These are phyloP conservation scores for Aspergillus brunneoviolaceus DNA, from an alignment of 2,329 filamentous ascomycete species.

Conservation along the genomic window DNA sequence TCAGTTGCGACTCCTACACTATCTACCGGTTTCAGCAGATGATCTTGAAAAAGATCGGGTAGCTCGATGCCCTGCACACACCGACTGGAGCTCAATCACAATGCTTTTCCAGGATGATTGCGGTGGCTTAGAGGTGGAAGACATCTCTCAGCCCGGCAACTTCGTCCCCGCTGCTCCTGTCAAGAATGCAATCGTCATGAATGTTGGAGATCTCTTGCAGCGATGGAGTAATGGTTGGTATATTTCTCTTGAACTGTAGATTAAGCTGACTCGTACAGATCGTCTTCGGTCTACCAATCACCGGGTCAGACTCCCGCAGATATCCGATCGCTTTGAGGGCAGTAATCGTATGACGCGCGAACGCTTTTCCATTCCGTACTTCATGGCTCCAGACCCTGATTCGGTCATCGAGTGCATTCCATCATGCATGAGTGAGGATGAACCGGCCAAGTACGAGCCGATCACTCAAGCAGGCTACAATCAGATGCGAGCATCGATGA, in stretches of 20 bases:
- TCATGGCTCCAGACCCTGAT: conserved; percentile 53
- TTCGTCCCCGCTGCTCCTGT: conserved; percentile 45
- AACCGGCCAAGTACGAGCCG: conserved; percentile 53
- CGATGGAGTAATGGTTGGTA: conserved; percentile 50
- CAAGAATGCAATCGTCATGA: conserved; percentile 48
- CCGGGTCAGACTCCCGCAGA: conserved; percentile 51
- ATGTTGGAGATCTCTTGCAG: conserved; percentile 52
- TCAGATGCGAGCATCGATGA: conserved; percentile 33
- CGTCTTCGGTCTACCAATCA: conserved; percentile 55
- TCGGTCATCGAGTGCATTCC: conserved; percentile 55
- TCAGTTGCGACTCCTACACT: conserved; percentile 62
- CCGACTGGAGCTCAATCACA: conserved; percentile 56
- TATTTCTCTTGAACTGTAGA: neutral
- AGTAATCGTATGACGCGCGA: conserved; percentile 47
- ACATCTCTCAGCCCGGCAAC: conserved; percentile 37
- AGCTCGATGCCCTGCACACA: conserved; percentile 54
- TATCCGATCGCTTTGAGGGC: conserved; percentile 39
- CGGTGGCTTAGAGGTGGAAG: conserved; percentile 54
- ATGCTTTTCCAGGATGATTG: conserved; percentile 56
- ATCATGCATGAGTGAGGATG: conserved; percentile 44
- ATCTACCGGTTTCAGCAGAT: conserved; percentile 50
- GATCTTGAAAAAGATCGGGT: conserved; percentile 45
- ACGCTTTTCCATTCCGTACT: conserved; percentile 62
- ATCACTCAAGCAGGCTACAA: conserved; percentile 44
- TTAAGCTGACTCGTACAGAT: conserved; percentile 32